These are phyloP conservation scores for Tagetes patula DNA, from an alignment of 129 eudicot genomes.

Conservation along the genomic window DNA sequence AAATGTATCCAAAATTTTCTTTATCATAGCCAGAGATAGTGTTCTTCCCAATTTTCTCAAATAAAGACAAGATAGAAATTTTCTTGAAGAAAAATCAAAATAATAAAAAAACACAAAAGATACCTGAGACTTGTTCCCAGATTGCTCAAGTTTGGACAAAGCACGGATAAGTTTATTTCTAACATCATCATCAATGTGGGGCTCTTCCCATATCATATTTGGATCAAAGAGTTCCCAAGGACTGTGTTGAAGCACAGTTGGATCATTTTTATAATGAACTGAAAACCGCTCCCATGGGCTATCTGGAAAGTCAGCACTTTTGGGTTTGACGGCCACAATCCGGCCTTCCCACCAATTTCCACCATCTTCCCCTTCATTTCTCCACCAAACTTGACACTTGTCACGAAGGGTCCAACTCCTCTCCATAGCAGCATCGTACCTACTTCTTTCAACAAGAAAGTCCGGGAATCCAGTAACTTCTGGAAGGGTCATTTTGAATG, in stretches of 20 bases:
- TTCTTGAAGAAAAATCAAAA: neutral
- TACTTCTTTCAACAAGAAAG: conserved; percentile 81
- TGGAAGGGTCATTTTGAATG: conserved; percentile 75
- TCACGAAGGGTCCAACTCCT: conserved; percentile 78
- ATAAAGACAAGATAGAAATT: neutral
- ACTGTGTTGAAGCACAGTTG: conserved; percentile 70
- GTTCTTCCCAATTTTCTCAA: neutral
- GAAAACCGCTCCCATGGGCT: conserved; percentile 93
- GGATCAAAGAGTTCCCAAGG: conserved; percentile 94
- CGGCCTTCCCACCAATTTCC: conserved; percentile 95
- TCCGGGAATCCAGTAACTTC: conserved; percentile 79
- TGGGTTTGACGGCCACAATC: conserved; percentile 57
- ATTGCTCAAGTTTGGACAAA: conserved; percentile 57
- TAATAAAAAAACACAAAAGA: neutral
- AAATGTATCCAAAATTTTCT: neutral
- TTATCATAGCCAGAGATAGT: neutral
- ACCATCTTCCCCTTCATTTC: conserved; percentile 60
- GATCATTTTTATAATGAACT: conserved; percentile 70
- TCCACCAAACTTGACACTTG: conserved; percentile 96
- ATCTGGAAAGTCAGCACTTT: conserved; percentile 75
- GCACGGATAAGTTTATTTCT: conserved; percentile 54
- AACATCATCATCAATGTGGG: conserved; percentile 59
- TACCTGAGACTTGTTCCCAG: conserved; percentile 67
- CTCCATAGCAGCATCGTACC: conserved; percentile 77
- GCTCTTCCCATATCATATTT: conserved; percentile 58